Conservation (phyloP, 2,329 filamentous ascomycete species). For the Fusarium buxicola region DNA sequence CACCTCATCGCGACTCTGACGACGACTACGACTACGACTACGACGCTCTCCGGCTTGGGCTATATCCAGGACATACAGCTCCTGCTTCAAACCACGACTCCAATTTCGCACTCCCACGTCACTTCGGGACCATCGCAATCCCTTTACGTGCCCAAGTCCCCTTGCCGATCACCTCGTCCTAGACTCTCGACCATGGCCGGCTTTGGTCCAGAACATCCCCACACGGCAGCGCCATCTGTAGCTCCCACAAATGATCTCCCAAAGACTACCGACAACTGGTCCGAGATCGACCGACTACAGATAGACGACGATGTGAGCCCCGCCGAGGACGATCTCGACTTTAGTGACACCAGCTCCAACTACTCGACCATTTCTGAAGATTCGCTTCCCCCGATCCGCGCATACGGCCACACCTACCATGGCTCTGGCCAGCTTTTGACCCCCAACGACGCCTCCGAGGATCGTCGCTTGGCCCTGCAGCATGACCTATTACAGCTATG, state of each 20-base stretch:
- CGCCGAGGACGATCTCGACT: conserved; percentile 40
- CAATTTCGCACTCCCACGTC: background rate
- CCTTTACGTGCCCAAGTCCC: conserved; percentile 3
- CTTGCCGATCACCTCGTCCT: conserved; percentile 21
- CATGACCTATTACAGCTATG: conserved; percentile 52
- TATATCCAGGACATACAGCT: conserved; percentile 3
- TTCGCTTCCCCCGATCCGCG: conserved; percentile 48
- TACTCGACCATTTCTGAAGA: conserved; percentile 53
- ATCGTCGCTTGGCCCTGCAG: conserved; percentile 48
- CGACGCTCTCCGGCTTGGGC: conserved; percentile 1
- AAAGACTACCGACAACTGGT: conserved; percentile 16
- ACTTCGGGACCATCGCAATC: background rate
- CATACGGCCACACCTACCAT: conserved; percentile 53
- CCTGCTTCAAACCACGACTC: background rate
- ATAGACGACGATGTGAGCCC: conserved; percentile 30
- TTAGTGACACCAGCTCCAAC: conserved; percentile 48
- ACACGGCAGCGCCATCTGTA: conserved; percentile 19
- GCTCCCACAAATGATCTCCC: conserved; percentile 12
- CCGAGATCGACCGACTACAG: conserved; percentile 15
- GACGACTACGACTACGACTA: conserved; percentile 9
- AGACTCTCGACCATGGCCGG: conserved; percentile 29
- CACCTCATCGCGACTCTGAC: conserved; percentile 1
- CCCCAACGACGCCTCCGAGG: conserved; percentile 52
- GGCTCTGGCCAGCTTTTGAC: conserved; percentile 50
- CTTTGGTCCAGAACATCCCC: conserved; percentile 17